Conservation (phyloP, 352 stramenopile species). For the Pythium insidiosum region DNA sequence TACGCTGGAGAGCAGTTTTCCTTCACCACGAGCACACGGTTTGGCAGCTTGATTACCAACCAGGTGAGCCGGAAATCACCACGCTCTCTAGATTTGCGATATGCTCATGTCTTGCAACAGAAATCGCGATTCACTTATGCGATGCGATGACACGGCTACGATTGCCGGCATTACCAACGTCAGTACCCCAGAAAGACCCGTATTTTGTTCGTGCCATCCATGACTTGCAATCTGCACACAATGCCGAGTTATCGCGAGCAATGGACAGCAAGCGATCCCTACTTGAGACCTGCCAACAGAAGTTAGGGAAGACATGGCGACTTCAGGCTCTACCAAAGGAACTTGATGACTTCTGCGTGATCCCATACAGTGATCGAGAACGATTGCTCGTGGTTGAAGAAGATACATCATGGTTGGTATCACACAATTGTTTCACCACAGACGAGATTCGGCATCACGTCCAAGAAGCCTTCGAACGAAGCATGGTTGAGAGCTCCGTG, state of each 20-base stretch:
- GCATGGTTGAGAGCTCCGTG: neutral
- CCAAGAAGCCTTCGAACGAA: neutral
- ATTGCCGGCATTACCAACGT: conserved; percentile 1
- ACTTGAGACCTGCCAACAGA: conserved; percentile 8
- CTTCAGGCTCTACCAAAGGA: conserved; percentile 6
- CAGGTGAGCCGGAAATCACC: no score
- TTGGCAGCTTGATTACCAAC: conserved; percentile 38
- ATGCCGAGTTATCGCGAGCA: conserved; percentile 3
- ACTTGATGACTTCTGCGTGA: neutral
- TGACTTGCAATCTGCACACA: conserved; percentile 11
- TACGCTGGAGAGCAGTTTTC: conserved; percentile 39
- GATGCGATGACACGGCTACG: conserved; percentile 10
- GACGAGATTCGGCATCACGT: conserved; percentile 5
- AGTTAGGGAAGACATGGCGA: conserved; percentile 6
- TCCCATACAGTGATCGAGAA: conserved; percentile 6
- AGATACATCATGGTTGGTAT: neutral
- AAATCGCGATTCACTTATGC: conserved; percentile 14
- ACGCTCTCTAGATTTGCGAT: neutral
- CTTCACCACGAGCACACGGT: conserved; percentile 33
- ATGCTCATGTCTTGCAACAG: neutral
- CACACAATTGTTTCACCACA: neutral
- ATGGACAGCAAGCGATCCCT: conserved; percentile 9
- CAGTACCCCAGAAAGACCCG: conserved; percentile 1
- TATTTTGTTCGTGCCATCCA: conserved; percentile 10
- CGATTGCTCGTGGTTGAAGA: no score